phyloP scores from a whole-genome alignment of 192 early-diverging fungal species.

The Backusella westeae region DNA sequence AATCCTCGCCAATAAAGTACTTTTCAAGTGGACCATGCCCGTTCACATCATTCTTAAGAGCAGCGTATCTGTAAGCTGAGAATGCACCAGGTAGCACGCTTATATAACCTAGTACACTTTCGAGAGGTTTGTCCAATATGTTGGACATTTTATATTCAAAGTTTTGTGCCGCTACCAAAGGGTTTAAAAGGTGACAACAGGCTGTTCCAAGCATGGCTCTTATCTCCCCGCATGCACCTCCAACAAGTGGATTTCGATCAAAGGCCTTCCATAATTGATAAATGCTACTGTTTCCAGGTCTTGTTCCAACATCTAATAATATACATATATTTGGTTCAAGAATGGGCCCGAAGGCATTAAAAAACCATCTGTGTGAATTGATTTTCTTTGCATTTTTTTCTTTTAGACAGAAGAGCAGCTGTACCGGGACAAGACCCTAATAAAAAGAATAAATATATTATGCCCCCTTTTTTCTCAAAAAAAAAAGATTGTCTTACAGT shows the following conservation, averaged over 20 bases:
- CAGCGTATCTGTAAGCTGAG: constrained; percentile 71
- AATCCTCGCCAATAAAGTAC: constrained; percentile 71
- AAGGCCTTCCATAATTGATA: constrained; percentile 64
- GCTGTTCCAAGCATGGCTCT: constrained; percentile 48
- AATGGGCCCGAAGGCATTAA: constrained; percentile 66
- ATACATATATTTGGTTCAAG: constrained; percentile 68
- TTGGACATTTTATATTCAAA: constrained; percentile 82
- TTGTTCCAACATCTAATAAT: constrained; percentile 73
- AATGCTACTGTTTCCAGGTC: constrained; percentile 54
- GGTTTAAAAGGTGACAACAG: constrained; percentile 62
- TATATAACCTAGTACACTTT: constrained; percentile 76
- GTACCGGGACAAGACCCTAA: constrained; percentile 62
- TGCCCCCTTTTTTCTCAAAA: neutral
- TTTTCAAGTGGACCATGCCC: constrained; percentile 54
- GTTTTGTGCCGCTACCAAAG: constrained; percentile 74
- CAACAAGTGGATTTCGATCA: constrained; percentile 63
- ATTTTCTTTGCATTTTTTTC: constrained; percentile 82
- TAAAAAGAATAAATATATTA: neutral
- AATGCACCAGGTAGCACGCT: constrained; percentile 82
- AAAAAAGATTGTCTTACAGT: constrained; percentile 23
- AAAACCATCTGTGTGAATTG: constrained; percentile 77
- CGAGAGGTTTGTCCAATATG: constrained; percentile 76
- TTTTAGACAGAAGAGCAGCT: constrained; percentile 77
- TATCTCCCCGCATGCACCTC: constrained; percentile 82
- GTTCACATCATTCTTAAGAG: constrained; percentile 47